A percentile compares a stretch with the other conserved stretches of the same genome.
These are phyloP conservation scores for Pseudogymnoascus sp. DNA, from an alignment of 2,329 filamentous ascomycete species.

Conservation along the genomic window DNA sequence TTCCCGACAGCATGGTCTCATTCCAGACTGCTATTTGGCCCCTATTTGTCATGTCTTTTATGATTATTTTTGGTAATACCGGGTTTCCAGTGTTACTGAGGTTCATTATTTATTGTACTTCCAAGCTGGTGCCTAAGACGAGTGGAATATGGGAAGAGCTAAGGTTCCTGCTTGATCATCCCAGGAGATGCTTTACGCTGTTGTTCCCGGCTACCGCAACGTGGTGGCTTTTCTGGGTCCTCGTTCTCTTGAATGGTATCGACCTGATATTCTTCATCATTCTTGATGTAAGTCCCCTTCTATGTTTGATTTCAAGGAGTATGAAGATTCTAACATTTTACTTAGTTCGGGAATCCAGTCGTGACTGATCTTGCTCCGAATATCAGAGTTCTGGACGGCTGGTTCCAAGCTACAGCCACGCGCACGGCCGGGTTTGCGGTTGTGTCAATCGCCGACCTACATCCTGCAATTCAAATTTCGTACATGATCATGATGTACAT, in stretches of 20 bases:
- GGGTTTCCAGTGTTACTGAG: conserved; percentile 92
- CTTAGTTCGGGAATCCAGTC: conserved; percentile 39
- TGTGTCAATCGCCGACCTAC: conserved; percentile 67
- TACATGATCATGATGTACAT: conserved; percentile 99
- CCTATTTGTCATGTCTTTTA: conserved; percentile 68
- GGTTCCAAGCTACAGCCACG: conserved; percentile 85
- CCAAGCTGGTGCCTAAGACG: conserved; percentile 54
- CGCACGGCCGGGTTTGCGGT: conserved; percentile 85
- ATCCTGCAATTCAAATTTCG: conserved; percentile 86
- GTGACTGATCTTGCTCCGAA: conserved; percentile 63
- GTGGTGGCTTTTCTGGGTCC: conserved; percentile 87
- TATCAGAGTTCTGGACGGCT: conserved; percentile 71
- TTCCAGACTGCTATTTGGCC: conserved; percentile 72
- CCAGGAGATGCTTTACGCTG: conserved; percentile 89
- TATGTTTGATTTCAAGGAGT: not conserved
- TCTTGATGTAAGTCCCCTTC: conserved; percentile 59
- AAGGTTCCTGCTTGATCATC: conserved; percentile 81
- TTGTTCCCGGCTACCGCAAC: conserved; percentile 80
- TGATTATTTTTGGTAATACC: conserved; percentile 92
- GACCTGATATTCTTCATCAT: conserved; percentile 87
- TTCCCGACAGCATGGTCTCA: conserved; percentile 86
- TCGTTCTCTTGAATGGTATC: conserved; percentile 69
- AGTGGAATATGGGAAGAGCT: conserved; percentile 79
- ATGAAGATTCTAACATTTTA: not conserved
- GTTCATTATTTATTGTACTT: conserved; percentile 79